Conservation (phyloP, 2,329 filamentous ascomycete genomes). For the Phaeophleospora eucalypticola region DNA sequence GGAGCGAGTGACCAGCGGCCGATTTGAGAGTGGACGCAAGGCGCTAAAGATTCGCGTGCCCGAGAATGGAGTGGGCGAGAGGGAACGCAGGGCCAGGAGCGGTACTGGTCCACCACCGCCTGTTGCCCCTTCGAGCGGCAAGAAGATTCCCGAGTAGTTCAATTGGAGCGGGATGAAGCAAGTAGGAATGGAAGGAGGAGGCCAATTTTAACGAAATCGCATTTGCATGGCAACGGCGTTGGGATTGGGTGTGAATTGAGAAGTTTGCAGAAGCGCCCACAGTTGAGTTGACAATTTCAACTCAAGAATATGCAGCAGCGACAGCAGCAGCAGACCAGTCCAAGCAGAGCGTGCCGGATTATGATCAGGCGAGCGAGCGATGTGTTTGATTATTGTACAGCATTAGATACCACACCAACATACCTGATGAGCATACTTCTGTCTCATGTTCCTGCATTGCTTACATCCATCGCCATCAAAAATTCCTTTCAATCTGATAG, state of each 20-base stretch:
- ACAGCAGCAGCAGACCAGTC: neutral
- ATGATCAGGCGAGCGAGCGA: neutral
- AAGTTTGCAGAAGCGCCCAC: neutral
- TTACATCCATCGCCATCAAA: neutral
- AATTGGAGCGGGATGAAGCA: neutral
- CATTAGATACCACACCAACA: conserved; percentile 4
- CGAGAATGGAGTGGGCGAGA: conserved; percentile 48
- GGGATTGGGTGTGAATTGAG: neutral
- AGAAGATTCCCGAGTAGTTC: conserved; percentile 15
- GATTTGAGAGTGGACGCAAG: conserved; percentile 49
- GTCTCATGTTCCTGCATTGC: neutral
- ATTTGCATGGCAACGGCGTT: conserved; percentile 5
- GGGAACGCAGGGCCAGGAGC: conserved; percentile 58
- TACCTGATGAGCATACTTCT: neutral
- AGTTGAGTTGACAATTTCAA: neutral
- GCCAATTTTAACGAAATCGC: neutral
- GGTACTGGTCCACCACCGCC: conserved; percentile 53
- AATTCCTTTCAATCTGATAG: neutral
- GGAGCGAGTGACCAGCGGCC: conserved; percentile 60
- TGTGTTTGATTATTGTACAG: conserved; percentile 2
- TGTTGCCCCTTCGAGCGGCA: conserved; percentile 5
- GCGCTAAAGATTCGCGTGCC: conserved; percentile 37
- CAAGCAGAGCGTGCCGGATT: neutral
- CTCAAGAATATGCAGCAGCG: neutral
- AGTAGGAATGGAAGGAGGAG: neutral